Evolutionary conservation across 106 monocot species (phyloP).

Genomic region (Acorus calamus): DNA sequence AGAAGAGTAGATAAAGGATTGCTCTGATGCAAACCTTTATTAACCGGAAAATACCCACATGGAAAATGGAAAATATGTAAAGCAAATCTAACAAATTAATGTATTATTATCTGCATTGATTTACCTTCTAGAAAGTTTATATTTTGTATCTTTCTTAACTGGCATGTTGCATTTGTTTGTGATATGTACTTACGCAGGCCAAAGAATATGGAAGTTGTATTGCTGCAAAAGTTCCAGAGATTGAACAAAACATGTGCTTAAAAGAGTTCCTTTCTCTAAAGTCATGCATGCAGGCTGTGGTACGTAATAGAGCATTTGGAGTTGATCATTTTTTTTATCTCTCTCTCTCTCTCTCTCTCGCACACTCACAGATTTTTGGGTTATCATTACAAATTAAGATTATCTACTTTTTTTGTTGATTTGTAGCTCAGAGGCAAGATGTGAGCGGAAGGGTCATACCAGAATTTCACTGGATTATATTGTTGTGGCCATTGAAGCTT

Average conservation of each 20-base stretch:
- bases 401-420: constrained; percentile 7
- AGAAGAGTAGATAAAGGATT: too few relatives aligned
- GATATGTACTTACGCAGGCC: constrained; percentile 12
- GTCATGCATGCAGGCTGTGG: constrained; percentile 78
- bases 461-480: background rate
- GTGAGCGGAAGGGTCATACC: constrained; percentile 5
- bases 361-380: background rate
- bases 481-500: too few relatives aligned
- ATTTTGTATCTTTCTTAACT: background rate
- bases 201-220: constrained; percentile 82
- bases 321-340: background rate
- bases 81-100: too few relatives aligned
- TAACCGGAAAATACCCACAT: too few relatives aligned
- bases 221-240: constrained; percentile 73
- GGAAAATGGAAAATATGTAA: too few relatives aligned
- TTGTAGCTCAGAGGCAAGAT: constrained; percentile 51
- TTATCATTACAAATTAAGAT: background rate
- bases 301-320: constrained; percentile 19
- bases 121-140: background rate
- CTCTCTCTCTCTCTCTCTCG: background rate
- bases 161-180: background rate
- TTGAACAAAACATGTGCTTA: constrained; percentile 83
- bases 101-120: background rate
- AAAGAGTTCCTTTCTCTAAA: constrained; percentile 83
- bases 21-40: too few relatives aligned